These are phyloP conservation scores for Cryptosporidium parvum DNA, from an alignment of 169 alveolate genomes.

Conservation along the genomic window DNA sequence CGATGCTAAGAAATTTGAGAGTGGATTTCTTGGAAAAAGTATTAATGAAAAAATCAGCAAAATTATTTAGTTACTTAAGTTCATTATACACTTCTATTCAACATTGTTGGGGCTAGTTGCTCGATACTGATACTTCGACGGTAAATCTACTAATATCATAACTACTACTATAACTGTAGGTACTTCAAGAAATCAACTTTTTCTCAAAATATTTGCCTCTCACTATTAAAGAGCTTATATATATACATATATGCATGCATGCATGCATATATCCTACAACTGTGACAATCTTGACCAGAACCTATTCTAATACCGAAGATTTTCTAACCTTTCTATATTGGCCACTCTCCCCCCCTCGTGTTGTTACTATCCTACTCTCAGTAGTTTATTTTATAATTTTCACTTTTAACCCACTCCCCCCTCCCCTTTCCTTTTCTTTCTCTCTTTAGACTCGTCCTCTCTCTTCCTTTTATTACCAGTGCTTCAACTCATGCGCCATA, in stretches of 20 bases:
- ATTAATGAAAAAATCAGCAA: conserved; percentile 69
- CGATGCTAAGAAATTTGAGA: conserved; percentile 76
- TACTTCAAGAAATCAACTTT: no score
- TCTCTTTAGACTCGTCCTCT: not conserved
- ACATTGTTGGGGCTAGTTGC: no score
- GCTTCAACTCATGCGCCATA: no score
- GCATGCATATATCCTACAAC: no score
- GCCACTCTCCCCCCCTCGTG: not conserved
- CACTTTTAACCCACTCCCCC: not conserved
- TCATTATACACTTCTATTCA: not conserved
- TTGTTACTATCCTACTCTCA: not conserved
- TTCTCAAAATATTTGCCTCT: no score
- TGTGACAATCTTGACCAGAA: no score
- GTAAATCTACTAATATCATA: no score
- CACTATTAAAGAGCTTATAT: no score
- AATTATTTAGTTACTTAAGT: conserved; percentile 17
- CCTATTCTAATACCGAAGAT: no score
- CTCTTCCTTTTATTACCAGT: not conserved
- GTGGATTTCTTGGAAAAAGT: conserved; percentile 67
- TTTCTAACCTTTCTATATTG: not conserved
- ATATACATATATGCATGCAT: no score
- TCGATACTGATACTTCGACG: no score
- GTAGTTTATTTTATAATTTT: not conserved
- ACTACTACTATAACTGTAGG: no score
- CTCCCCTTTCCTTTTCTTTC: not conserved